Percentiles rank a stretch among this genome's conserved stretches.
Evolutionary conservation across 31 red algal genomes (phyloP).

Genomic region (Porphyra umbilicalis): DNA sequence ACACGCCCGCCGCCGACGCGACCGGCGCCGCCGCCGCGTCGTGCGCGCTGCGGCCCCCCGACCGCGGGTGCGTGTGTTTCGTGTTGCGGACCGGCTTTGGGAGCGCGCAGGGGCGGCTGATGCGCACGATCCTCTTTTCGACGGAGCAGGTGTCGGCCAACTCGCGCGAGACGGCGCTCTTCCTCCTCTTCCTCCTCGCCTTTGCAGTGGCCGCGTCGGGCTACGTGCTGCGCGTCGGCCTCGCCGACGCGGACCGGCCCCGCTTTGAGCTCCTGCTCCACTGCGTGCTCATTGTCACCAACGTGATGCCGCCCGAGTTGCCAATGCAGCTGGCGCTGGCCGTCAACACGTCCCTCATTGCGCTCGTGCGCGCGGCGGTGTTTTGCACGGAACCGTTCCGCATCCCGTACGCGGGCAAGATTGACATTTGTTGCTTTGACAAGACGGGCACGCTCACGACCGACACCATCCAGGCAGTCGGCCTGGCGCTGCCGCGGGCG

Average conservation of each 20-base stretch:
- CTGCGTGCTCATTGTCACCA: slow-evolving; percentile 95
- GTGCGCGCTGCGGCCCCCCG: slow-evolving; percentile 35
- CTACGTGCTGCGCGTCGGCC: slow-evolving; percentile 81
- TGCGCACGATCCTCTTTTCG: slow-evolving; percentile 93
- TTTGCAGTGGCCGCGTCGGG: slow-evolving; percentile 86
- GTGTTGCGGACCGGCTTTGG: slow-evolving; percentile 94
- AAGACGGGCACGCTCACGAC: slow-evolving; percentile 97
- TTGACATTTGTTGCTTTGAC: slow-evolving; percentile 98
- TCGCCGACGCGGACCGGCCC: slow-evolving; percentile 44
- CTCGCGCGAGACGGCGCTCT: slow-evolving; percentile 67
- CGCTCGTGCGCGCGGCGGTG: slow-evolving; percentile 63
- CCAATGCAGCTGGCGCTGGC: slow-evolving; percentile 96
- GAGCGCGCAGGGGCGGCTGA: slow-evolving; percentile 86
- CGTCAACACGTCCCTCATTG: slow-evolving; percentile 76
- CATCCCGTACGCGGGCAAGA: slow-evolving; percentile 93
- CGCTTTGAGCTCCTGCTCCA: slow-evolving; percentile 90
- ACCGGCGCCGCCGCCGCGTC: not conserved
- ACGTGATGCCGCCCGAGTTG: slow-evolving; percentile 93
- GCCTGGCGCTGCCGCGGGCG: slow-evolving; percentile 25
- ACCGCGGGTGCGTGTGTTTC: slow-evolving; percentile 69
- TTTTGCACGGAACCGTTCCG: slow-evolving; percentile 98
- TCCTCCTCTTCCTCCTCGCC: slow-evolving; percentile 78
- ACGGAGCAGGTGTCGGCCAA: slow-evolving; percentile 83
- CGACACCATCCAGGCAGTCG: slow-evolving; percentile 67
- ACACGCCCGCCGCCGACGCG: slow-evolving; percentile 30